These are phyloP conservation scores for Plasmodium chabaudi DNA, from an alignment of 169 alveolate species.

Conservation along the genomic window DNA sequence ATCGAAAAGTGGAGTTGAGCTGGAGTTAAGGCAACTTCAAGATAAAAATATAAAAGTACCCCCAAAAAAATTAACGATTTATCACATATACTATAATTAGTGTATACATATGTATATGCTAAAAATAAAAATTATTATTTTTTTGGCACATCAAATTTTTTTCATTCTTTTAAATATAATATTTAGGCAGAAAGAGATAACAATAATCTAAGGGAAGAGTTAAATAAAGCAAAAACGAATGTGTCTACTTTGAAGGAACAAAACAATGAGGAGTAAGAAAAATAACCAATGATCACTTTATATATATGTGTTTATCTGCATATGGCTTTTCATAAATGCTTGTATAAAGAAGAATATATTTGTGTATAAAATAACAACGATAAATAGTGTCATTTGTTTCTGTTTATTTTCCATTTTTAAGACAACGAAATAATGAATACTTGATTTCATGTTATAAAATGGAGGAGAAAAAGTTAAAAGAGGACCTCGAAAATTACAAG, in stretches of 20 bases:
- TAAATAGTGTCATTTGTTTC: background rate
- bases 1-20: conserved; percentile 28
- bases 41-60: conserved; percentile 19
- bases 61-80: background rate
- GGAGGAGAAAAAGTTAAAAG: conserved; percentile 52
- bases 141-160: background rate
- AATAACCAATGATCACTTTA: background rate
- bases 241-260: conserved; percentile 14
- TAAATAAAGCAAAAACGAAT: conserved; percentile 28
- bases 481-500: conserved; percentile 41
- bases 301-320: background rate
- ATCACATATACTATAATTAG: background rate
- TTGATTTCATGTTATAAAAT: conserved; percentile 30
- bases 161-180: background rate
- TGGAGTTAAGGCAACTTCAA: conserved; percentile 8
- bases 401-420: background rate
- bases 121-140: background rate
- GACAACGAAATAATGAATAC: conserved; percentile 25
- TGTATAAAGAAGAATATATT: too few species aligned
- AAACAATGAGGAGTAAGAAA: conserved; percentile 30
- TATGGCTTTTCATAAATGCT: too few species aligned
- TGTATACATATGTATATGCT: conserved; percentile 2
- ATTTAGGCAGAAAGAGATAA: conserved; percentile 33
- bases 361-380: too few species aligned
- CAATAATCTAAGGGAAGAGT: conserved; percentile 26